Evolutionary conservation across 495 filamentous ascomycete species (phyloP).

Genomic region (Neohortaea acidophila): DNA sequence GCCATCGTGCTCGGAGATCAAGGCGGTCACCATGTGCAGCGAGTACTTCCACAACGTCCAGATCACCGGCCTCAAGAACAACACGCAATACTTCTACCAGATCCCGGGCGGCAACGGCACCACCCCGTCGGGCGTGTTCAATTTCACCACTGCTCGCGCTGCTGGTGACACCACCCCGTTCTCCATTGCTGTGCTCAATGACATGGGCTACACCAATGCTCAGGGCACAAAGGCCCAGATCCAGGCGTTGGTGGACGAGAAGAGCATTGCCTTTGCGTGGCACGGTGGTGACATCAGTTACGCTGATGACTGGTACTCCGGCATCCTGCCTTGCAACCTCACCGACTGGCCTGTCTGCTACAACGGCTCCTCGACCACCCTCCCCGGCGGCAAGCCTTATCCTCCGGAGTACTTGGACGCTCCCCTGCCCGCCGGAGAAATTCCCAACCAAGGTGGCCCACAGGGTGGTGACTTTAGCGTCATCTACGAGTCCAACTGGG

Average conservation of each 20-base stretch:
- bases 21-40: constrained; percentile 34
- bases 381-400: constrained; percentile 24
- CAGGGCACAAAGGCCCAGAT: constrained; percentile 21
- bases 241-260: constrained; percentile 20
- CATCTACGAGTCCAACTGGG: constrained; percentile 29
- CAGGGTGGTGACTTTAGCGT: constrained; percentile 36
- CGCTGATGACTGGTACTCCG: constrained; percentile 41
- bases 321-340: constrained; percentile 33
- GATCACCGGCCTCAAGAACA: constrained; percentile 30
- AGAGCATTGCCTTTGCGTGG: constrained; percentile 35
- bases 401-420: constrained; percentile 12
- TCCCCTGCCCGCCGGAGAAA: constrained; percentile 34
- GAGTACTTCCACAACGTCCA: constrained; percentile 37
- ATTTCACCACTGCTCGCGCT: constrained; percentile 18
- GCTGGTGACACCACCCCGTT: constrained; percentile 34
- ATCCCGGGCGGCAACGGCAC: constrained; percentile 16
- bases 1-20: constrained; percentile 33
- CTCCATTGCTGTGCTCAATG: constrained; percentile 35
- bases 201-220: constrained; percentile 35
- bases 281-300: constrained; percentile 38
- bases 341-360: constrained; percentile 39
- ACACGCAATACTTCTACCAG: constrained; percentile 39
- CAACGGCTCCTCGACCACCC: constrained; percentile 31
- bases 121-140: constrained; percentile 20
- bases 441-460: constrained; percentile 34